phyloP scores from a whole-genome alignment of 257 asterid genomes.

The Schizonepeta tenuifolia region DNA sequence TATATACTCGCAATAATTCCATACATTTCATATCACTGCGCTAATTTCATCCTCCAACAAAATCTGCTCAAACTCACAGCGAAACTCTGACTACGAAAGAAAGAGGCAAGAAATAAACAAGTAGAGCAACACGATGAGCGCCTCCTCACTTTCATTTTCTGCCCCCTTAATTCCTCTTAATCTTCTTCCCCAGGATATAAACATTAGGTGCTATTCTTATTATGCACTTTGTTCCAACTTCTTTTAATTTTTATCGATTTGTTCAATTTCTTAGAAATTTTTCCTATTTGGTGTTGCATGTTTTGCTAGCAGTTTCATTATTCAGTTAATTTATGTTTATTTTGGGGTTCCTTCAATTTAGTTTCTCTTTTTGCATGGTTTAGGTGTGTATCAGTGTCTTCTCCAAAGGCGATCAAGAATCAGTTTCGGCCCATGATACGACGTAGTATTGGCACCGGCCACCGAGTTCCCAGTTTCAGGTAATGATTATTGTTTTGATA shows the following conservation, averaged over 20 bases:
- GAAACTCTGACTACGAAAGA: not conserved
- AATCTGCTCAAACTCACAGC: not conserved
- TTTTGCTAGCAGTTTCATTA: not conserved
- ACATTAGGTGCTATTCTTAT: constrained; percentile 35
- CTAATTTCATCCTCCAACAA: not conserved
- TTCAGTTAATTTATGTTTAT: not conserved
- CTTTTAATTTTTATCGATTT: not conserved
- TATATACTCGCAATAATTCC: not conserved
- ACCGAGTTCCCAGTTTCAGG: constrained; percentile 54
- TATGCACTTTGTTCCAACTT: not conserved
- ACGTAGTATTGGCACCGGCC: constrained; percentile 32
- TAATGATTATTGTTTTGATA: not conserved
- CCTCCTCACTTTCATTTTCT: constrained; percentile 40
- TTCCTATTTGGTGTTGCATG: not conserved
- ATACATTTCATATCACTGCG: not conserved
- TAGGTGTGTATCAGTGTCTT: constrained; percentile 31
- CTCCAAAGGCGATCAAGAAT: constrained; percentile 37
- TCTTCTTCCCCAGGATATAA: constrained; percentile 29
- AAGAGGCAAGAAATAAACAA: not conserved
- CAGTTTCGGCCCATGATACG: constrained; percentile 42
- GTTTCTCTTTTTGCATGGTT: not conserved
- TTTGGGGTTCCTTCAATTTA: not conserved
- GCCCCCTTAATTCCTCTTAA: constrained; percentile 37
- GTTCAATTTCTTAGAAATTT: not conserved
- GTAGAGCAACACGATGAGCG: constrained; percentile 34